Evolutionary conservation across 2,329 filamentous ascomycete genomes (phyloP).

Genomic region (Penicillium sclerotigenum): DNA sequence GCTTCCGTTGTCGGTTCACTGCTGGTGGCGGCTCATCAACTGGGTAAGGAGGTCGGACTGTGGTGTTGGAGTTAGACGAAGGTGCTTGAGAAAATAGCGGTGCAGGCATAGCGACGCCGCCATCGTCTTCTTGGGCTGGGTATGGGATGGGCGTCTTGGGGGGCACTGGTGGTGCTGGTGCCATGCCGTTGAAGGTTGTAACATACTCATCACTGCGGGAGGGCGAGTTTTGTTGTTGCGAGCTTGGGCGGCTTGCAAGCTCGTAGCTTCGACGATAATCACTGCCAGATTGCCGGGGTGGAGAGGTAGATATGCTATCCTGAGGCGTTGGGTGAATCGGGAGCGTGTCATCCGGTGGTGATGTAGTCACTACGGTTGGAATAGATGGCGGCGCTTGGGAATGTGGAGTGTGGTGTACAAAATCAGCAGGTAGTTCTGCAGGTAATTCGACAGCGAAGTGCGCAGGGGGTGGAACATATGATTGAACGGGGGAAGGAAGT

Average conservation of each 20-base stretch:
- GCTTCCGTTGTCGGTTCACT: slow-evolving; percentile 84
- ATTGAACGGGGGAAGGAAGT: slow-evolving; percentile 24
- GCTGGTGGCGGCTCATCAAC: slow-evolving; percentile 74
- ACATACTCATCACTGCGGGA: slow-evolving; percentile 37
- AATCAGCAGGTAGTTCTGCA: slow-evolving; percentile 58
- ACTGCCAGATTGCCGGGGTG: slow-evolving; percentile 26
- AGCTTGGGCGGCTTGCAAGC: slow-evolving; percentile 28
- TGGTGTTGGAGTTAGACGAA: slow-evolving; percentile 18
- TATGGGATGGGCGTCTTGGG: slow-evolving; percentile 73
- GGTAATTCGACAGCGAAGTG: slow-evolving; percentile 58
- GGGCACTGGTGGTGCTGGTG: slow-evolving; percentile 71
- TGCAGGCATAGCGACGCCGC: slow-evolving; percentile 35
- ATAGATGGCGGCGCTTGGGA: slow-evolving; percentile 15
- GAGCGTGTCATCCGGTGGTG: slow-evolving; percentile 30
- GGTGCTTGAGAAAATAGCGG: slow-evolving; percentile 31
- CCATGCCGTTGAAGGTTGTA: slow-evolving; percentile 31
- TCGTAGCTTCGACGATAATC: slow-evolving; percentile 41
- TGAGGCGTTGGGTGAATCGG: slow-evolving; percentile 31
- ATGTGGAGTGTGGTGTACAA: slow-evolving; percentile 21
- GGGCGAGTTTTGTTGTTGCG: slow-evolving; percentile 31
- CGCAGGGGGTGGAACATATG: slow-evolving; percentile 40
- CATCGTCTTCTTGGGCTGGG: slow-evolving; percentile 28
- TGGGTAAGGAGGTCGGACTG: slow-evolving; percentile 67
- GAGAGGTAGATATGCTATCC: slow-evolving; percentile 24
- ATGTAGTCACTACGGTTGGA: slow-evolving; percentile 20